A percentile compares a stretch with the other conserved stretches of the same genome.
phyloP scores from a whole-genome alignment of 345 rosid species.

The Ceriops tagal region DNA sequence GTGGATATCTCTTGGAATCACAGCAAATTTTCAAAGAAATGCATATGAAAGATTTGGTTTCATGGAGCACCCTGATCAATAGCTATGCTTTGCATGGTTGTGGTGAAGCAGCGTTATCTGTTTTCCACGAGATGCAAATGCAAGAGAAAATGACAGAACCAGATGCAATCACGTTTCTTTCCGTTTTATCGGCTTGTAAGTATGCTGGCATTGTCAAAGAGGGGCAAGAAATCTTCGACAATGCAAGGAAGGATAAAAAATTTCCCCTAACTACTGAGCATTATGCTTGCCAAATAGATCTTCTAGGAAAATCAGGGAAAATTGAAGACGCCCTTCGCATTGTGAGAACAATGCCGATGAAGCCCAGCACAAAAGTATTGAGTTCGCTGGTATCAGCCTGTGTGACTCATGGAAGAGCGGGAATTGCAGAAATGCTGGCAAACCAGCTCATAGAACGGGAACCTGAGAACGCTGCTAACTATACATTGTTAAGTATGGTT shows the following conservation, averaged over 20 bases:
- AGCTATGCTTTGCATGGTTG: conserved; percentile 53
- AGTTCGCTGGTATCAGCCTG: conserved; percentile 54
- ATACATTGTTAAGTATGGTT: conserved; percentile 43
- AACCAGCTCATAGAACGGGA: conserved; percentile 37
- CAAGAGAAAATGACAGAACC: conserved; percentile 26
- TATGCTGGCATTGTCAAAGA: conserved; percentile 48
- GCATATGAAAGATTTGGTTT: conserved; percentile 39
- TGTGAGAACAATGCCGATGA: conserved; percentile 45
- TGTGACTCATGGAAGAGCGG: conserved; percentile 42
- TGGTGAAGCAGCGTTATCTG: conserved; percentile 47
- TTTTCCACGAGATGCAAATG: conserved; percentile 49
- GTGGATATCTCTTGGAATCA: conserved; percentile 43
- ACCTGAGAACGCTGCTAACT: conserved; percentile 49
- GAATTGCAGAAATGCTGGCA: conserved; percentile 35
- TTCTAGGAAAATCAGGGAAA: conserved; percentile 56
- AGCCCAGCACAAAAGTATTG: conserved; percentile 43
- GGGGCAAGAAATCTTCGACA: conserved; percentile 39
- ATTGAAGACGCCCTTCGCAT: conserved; percentile 40
- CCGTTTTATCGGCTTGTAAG: conserved; percentile 54
- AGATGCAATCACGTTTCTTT: conserved; percentile 45
- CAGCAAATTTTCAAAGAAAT: conserved; percentile 42
- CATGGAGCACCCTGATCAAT: conserved; percentile 51
- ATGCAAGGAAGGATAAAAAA: conserved; percentile 18
- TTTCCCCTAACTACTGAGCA: conserved; percentile 37
- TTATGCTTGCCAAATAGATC: conserved; percentile 54